phyloP scores from a whole-genome alignment of 1,284 basidiomycete species.

The Austropuccinia psidii region DNA sequence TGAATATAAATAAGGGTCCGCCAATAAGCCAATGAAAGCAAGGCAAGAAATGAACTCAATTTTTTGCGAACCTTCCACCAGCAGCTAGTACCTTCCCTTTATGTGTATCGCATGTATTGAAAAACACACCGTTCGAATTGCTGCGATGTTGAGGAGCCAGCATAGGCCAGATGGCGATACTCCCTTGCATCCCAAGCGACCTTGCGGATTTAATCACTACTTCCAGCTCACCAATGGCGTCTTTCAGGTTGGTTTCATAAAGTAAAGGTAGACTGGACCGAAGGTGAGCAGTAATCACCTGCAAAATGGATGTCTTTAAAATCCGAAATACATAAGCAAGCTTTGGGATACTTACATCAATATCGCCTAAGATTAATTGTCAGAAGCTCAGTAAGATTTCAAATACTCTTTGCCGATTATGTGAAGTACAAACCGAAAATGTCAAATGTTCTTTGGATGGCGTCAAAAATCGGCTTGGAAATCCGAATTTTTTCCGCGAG shows the following conservation, averaged over 20 bases:
- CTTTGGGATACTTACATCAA: slow-evolving; percentile 16
- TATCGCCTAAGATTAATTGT: not conserved
- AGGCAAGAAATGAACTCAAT: no score
- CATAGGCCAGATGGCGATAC: slow-evolving; percentile 52
- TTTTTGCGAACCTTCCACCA: slow-evolving; percentile 50
- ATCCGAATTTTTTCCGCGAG: not conserved
- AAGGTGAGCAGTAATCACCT: slow-evolving; percentile 17
- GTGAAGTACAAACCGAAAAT: no score
- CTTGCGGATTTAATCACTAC: slow-evolving; percentile 49
- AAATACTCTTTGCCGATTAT: no score
- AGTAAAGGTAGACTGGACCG: slow-evolving; percentile 38
- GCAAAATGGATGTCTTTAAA: no score
- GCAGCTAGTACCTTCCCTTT: slow-evolving; percentile 52
- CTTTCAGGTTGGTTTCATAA: slow-evolving; percentile 40
- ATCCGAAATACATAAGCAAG: no score
- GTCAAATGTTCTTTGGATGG: slow-evolving; percentile 18
- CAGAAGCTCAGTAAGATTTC: no score
- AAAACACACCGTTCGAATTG: slow-evolving; percentile 53
- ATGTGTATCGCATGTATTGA: slow-evolving; percentile 51
- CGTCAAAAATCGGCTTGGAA: slow-evolving; percentile 9
- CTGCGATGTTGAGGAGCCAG: slow-evolving; percentile 48
- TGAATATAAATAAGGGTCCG: no score
- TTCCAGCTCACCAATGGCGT: slow-evolving; percentile 49
- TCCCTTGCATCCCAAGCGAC: slow-evolving; percentile 50
- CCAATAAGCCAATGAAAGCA: no score